Conservation (phyloP, 2,329 filamentous ascomycete species). For the Apiospora pterosperma region DNA sequence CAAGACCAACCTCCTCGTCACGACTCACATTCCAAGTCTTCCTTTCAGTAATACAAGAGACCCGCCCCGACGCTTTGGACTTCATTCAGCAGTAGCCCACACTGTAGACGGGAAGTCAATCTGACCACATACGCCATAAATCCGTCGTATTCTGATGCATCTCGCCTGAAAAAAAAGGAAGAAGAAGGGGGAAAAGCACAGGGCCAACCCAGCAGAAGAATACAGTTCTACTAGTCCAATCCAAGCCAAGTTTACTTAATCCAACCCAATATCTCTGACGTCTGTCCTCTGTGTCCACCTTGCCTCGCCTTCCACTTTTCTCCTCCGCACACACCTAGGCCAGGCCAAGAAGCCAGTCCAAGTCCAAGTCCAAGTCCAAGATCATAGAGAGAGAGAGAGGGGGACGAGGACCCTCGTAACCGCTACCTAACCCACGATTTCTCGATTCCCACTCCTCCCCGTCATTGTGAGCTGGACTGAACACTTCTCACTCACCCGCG, state of each 20-base stretch:
- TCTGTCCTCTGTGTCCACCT: background rate
- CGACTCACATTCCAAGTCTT: background rate
- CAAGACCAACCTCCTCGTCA: background rate
- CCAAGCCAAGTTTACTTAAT: background rate
- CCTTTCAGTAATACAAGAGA: background rate
- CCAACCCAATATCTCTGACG: conserved; percentile 2
- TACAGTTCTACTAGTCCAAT: background rate
- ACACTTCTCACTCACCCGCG: background rate
- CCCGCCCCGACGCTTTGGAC: background rate
- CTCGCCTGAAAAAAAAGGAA: background rate
- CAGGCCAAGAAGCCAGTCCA: background rate
- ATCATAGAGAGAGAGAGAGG: too few relatives aligned
- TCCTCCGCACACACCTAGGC: background rate
- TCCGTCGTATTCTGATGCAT: background rate
- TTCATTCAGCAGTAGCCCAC: background rate
- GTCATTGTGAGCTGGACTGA: background rate
- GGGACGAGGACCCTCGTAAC: background rate
- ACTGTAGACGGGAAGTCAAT: conserved; percentile 1
- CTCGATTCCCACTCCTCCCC: background rate
- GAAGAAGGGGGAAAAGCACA: background rate
- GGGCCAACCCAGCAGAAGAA: background rate
- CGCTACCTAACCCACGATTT: background rate
- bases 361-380: background rate
- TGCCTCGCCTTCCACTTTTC: background rate
- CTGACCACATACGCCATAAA: background rate